Evolutionary conservation across 2,329 filamentous ascomycete genomes (phyloP).

Genomic region (Ophidiomyces ophidiicola): DNA sequence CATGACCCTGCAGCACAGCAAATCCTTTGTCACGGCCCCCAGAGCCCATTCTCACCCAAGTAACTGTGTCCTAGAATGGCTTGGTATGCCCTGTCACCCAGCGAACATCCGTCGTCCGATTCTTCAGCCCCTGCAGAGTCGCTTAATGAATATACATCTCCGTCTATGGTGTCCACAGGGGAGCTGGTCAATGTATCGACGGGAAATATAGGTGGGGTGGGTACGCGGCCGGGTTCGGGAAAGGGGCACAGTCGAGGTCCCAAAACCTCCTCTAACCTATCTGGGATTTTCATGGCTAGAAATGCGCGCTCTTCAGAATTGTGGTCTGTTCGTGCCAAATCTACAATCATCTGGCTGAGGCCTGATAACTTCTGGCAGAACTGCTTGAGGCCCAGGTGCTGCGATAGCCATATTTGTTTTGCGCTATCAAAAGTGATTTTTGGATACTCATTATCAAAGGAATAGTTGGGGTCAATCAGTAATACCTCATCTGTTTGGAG

Average conservation of each 20-base stretch:
- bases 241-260: slow-evolving; percentile 9
- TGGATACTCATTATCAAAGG: slow-evolving; percentile 15
- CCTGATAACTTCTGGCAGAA: slow-evolving; percentile 17
- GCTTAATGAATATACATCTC: slow-evolving; percentile 13
- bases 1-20: background rate
- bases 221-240: slow-evolving; percentile 1
- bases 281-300: slow-evolving; percentile 15
- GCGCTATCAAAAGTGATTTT: slow-evolving; percentile 16
- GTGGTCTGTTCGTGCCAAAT: slow-evolving; percentile 13
- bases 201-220: slow-evolving; percentile 8
- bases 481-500: slow-evolving; percentile 16
- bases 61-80: slow-evolving; percentile 11
- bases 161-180: slow-evolving; percentile 12
- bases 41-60: slow-evolving; percentile 12
- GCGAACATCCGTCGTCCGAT: slow-evolving; percentile 15
- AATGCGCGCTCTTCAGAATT: slow-evolving; percentile 14
- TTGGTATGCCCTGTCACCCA: slow-evolving; percentile 12
- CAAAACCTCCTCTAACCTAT: slow-evolving; percentile 16
- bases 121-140: slow-evolving; percentile 13
- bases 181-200: slow-evolving; percentile 12
- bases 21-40: slow-evolving; percentile 13
- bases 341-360: slow-evolving; percentile 16
- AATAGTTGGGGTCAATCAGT: slow-evolving; percentile 16
- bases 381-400: slow-evolving; percentile 15
- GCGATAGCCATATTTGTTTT: slow-evolving; percentile 15